phyloP scores from a whole-genome alignment of 345 rosid genomes.

The Citrus glauca region DNA sequence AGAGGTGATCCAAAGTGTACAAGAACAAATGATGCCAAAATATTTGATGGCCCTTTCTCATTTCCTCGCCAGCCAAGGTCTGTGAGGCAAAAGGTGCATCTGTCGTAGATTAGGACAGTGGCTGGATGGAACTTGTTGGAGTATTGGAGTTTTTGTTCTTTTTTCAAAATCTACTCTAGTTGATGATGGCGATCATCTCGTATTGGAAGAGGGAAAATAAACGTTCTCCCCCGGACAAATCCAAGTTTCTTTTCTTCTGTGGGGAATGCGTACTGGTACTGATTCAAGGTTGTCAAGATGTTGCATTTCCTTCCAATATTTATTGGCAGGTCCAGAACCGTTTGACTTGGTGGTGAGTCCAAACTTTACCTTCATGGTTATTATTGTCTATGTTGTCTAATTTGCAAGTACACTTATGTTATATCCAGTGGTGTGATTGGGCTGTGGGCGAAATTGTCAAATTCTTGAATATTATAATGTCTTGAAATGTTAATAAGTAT shows the following conservation, averaged over 20 bases:
- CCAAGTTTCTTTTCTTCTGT: not conserved
- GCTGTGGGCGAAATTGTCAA: not conserved
- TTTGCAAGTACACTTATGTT: not conserved
- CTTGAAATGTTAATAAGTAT: not conserved
- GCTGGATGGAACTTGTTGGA: not conserved
- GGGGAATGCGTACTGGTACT: not conserved
- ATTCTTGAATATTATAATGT: not conserved
- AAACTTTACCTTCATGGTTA: not conserved
- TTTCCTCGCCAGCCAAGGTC: slow-evolving; percentile 38
- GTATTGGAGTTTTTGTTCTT: not conserved
- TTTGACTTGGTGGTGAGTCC: slow-evolving; percentile 11
- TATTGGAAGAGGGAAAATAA: not conserved
- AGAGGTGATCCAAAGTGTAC: slow-evolving; percentile 12
- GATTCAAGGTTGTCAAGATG: not conserved
- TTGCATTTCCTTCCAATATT: not conserved
- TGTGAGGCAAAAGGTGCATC: slow-evolving; percentile 20
- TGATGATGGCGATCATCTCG: not conserved
- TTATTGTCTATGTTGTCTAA: not conserved
- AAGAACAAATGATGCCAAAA: slow-evolving; percentile 3
- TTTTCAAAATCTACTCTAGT: not conserved
- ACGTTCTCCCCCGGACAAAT: not conserved
- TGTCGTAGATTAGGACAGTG: not conserved
- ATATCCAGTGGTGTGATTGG: not conserved
- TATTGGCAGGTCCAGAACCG: not conserved
- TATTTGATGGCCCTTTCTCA: slow-evolving; percentile 30